Evolutionary conservation across 768 basidiomycete species (phyloP).

Genomic region (Rhodotorula graminis): DNA sequence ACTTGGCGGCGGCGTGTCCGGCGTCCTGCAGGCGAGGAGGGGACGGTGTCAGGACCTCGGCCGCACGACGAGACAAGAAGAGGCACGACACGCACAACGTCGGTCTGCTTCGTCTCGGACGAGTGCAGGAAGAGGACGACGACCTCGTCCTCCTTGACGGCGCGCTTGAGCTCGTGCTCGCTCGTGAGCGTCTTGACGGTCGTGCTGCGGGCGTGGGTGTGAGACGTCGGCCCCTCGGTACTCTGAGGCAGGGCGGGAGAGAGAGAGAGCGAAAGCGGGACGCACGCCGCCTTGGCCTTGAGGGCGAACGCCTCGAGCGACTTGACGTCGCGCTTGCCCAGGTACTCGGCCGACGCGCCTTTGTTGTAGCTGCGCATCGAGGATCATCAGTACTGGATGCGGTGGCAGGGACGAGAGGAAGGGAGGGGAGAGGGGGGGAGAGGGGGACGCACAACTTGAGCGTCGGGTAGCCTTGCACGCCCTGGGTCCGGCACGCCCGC

Average conservation of each 20-base stretch:
- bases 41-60: neutral
- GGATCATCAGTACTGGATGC: neutral
- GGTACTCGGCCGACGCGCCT: constrained; percentile 66
- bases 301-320: constrained; percentile 68
- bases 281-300: constrained; percentile 69
- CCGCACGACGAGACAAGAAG: constrained; percentile 34
- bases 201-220: neutral
- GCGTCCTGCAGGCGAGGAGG: neutral
- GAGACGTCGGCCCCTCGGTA: too few species aligned
- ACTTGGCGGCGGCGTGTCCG: constrained; percentile 58
- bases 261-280: constrained; percentile 26
- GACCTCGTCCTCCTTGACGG: constrained; percentile 51
- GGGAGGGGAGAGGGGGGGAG: neutral
- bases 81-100: neutral
- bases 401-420: neutral
- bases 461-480: constrained; percentile 76
- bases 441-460: constrained; percentile 60
- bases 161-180: constrained; percentile 27
- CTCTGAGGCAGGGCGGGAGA: too few species aligned
- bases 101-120: neutral
- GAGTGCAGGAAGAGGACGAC: constrained; percentile 59
- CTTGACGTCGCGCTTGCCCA: constrained; percentile 64
- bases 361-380: constrained; percentile 49
- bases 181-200: constrained; percentile 13
- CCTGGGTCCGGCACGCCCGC: constrained; percentile 61